These are phyloP conservation scores for Ajuga reptans DNA, from an alignment of 305 asterid species.

Conservation along the genomic window DNA sequence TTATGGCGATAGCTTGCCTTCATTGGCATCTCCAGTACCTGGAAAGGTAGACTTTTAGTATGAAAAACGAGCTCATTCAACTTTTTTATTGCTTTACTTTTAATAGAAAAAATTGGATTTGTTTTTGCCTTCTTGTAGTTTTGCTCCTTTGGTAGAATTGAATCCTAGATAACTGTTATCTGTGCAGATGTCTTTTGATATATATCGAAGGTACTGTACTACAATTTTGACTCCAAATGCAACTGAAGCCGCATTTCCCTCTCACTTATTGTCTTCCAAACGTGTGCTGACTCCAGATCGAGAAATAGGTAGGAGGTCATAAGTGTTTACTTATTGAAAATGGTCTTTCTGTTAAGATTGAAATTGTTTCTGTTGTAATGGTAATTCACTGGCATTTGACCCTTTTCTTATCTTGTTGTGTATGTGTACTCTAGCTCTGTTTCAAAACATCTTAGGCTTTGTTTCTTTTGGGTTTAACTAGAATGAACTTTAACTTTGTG, in stretches of 20 bases:
- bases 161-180: conserved; percentile 6
- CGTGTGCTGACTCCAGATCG: conserved; percentile 44
- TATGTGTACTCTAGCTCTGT: background rate
- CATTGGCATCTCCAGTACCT: conserved; percentile 24
- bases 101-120: background rate
- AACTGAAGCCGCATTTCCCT: conserved; percentile 46
- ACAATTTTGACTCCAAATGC: conserved; percentile 53
- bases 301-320: conserved; percentile 41
- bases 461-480: too few relatives aligned
- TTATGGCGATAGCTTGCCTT: conserved; percentile 24
- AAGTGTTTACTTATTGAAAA: background rate
- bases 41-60: conserved; percentile 26
- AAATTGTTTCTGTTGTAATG: background rate
- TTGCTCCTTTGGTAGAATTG: background rate
- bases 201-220: conserved; percentile 41
- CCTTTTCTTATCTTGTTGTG: background rate
- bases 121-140: background rate
- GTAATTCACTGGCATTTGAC: background rate
- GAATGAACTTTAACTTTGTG: too few relatives aligned
- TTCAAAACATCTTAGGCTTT: background rate
- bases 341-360: background rate
- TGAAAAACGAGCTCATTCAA: background rate
- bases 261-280: conserved; percentile 44
- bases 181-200: conserved; percentile 30
- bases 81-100: background rate